Percentiles rank a stretch among this genome's conserved stretches.
Evolutionary conservation across 805 yeast species (phyloP).

Genomic region (Scheffersomyces lignosus): DNA sequence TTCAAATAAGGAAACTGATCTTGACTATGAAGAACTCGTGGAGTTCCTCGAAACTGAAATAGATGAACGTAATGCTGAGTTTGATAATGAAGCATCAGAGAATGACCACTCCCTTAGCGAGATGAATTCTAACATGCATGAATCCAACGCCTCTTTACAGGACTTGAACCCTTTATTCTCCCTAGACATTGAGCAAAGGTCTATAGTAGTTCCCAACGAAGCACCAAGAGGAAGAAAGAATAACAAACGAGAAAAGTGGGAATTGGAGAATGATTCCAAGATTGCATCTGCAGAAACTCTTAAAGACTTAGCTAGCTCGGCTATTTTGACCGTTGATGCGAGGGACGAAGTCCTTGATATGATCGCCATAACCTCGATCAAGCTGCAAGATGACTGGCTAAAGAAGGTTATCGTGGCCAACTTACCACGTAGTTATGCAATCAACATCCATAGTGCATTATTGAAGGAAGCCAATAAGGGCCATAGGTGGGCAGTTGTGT

Average conservation of each 20-base stretch:
- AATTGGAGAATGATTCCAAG: conserved; percentile 69
- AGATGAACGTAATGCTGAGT: conserved; percentile 21
- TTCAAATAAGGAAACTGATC: conserved; percentile 65
- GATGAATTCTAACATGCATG: conserved; percentile 19
- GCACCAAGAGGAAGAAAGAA: conserved; percentile 78
- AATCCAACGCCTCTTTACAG: conserved; percentile 12
- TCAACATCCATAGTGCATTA: conserved; percentile 69
- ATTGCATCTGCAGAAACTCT: conserved; percentile 57
- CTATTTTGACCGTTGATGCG: conserved; percentile 76
- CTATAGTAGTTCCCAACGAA: conserved; percentile 70
- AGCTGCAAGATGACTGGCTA: conserved; percentile 78
- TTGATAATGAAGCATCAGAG: not conserved
- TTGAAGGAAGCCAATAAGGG: conserved; percentile 73
- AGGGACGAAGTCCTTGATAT: conserved; percentile 84
- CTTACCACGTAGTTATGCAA: conserved; percentile 78
- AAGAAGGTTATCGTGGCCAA: conserved; percentile 81
- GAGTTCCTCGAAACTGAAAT: conserved; percentile 24
- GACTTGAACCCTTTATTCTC: conserved; percentile 14
- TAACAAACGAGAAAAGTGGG: conserved; percentile 76
- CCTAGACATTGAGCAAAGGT: conserved; percentile 50
- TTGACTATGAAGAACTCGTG: conserved; percentile 67
- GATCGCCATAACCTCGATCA: conserved; percentile 73
- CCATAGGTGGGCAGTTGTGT: conserved; percentile 71
- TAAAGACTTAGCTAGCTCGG: conserved; percentile 58
- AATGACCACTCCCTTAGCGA: conserved; percentile 12